Percentiles rank a stretch among this genome's conserved stretches.
These are phyloP conservation scores for Melanogaster broomeanus DNA, from an alignment of 768 basidiomycete genomes.

Conservation along the genomic window DNA sequence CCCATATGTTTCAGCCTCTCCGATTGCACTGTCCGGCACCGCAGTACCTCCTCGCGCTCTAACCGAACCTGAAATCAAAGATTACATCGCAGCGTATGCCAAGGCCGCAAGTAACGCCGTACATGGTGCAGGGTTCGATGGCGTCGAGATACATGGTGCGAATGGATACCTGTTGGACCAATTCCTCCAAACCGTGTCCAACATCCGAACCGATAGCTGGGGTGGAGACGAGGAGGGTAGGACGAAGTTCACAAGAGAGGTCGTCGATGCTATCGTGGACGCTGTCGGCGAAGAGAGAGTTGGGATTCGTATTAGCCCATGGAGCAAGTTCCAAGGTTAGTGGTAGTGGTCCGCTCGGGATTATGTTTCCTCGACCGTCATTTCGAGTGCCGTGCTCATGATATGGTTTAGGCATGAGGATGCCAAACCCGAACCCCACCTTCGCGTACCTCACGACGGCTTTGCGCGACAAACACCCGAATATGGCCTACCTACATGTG, in stretches of 20 bases:
- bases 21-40: slow-evolving; percentile 21
- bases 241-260: slow-evolving; percentile 45
- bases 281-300: slow-evolving; percentile 46
- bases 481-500: too few relatives aligned
- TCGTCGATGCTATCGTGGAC: slow-evolving; percentile 41
- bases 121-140: slow-evolving; percentile 46
- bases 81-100: slow-evolving; percentile 29
- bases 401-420: slow-evolving; percentile 35
- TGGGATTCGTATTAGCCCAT: slow-evolving; percentile 47
- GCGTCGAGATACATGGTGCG: slow-evolving; percentile 44
- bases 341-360: background rate
- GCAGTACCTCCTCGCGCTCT: slow-evolving; percentile 18
- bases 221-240: slow-evolving; percentile 62
- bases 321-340: slow-evolving; percentile 36
- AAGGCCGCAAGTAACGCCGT: slow-evolving; percentile 37
- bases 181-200: too few relatives aligned
- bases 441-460: too few relatives aligned
- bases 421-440: slow-evolving; percentile 37
- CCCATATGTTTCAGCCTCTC: slow-evolving; percentile 36
- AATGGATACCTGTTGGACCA: slow-evolving; percentile 57
- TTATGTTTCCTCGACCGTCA: too few relatives aligned
- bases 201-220: slow-evolving; percentile 60
- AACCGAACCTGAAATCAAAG: slow-evolving; percentile 33
- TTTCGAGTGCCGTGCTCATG: background rate
- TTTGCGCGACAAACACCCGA: too few relatives aligned